These are phyloP conservation scores for Leptoxyphium fumago DNA, from an alignment of 2,329 filamentous ascomycete genomes.

Conservation along the genomic window DNA sequence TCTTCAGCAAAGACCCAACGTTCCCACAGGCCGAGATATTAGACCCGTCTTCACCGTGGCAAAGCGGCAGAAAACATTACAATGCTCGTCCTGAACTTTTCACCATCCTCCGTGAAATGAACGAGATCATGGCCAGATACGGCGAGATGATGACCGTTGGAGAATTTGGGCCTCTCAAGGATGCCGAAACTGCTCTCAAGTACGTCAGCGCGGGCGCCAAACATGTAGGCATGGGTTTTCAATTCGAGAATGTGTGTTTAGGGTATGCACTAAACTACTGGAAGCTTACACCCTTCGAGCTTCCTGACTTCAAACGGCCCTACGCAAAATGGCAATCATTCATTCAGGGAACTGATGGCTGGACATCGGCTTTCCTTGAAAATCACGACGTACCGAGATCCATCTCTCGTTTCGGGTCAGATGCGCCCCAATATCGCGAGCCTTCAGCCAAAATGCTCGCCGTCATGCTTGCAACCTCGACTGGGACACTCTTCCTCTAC, in stretches of 20 bases:
- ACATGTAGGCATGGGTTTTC: conserved; percentile 59
- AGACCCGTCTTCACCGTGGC: conserved; percentile 5
- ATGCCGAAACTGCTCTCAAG: conserved; percentile 35
- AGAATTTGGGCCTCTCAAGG: conserved; percentile 35
- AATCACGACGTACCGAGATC: conserved; percentile 51
- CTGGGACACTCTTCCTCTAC: conserved; percentile 53
- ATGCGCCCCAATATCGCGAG: conserved; percentile 34
- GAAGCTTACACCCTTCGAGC: conserved; percentile 9
- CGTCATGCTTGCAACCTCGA: conserved; percentile 40
- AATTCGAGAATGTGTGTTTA: conserved; percentile 48
- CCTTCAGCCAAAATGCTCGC: conserved; percentile 46
- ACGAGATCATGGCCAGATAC: conserved; percentile 30
- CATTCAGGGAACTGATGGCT: conserved; percentile 45
- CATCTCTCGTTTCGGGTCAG: conserved; percentile 38
- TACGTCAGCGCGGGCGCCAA: conserved; percentile 38
- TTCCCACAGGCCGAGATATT: conserved; percentile 12
- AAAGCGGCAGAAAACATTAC: conserved; percentile 7
- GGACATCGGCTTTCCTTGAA: conserved; percentile 52
- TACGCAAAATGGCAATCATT: conserved; percentile 20
- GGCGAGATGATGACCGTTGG: conserved; percentile 40
- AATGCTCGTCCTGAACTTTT: conserved; percentile 28
- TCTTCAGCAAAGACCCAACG: conserved; percentile 13
- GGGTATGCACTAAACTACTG: conserved; percentile 18
- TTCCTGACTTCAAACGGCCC: conserved; percentile 16
- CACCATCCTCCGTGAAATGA: conserved; percentile 33